Base-by-base conservation (phyloP, 495 filamentous ascomycete genomes). In the Astrothelium macrocarpum region DNA sequence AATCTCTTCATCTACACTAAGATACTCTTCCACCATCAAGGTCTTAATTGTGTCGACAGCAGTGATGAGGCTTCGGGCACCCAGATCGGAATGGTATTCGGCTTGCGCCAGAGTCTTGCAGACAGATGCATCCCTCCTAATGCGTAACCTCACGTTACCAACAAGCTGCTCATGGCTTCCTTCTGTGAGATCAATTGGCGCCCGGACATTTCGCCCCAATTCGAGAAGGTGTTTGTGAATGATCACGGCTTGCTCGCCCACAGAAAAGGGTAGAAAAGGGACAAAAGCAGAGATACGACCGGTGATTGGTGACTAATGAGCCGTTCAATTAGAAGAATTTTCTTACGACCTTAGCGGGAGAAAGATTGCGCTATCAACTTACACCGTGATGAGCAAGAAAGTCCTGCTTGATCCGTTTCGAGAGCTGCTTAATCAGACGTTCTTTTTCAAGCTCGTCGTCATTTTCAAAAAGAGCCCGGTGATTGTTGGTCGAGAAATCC, bases 1-100 rank as follows among this genome's bases (percentile, higher is more conserved):
- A 45, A 73, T 71, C 45, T 74, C 71, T 20, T 71, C 69, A 34
- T 71, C 72, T n/a, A 67, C 69, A 12, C 71, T 71, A 32, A 74
- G 46, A 60, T 74, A 74, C 11, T 26, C 59, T 2, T 65, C 64
- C 23, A 74, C 68, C 12, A 74, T 29, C 56, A 68, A 61, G 2
- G 61, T 67, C 9, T 71, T 65, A 18, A 73, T 67, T 14, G 49
- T 25, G 10, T 67, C 42, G n/a, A 63, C 60, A 1, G 58, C 71
- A 1, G 73, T 49, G 20, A 49, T 49, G 7, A 49, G 18, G 20
- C 45, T 49, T 20, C 45, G 7, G 3, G 45, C 45, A 3, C 45
- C 45, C 7, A 49, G 45, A 20, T 49, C 45, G 3, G 45, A 4
- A 20, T 49, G 9, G 20, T 49, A 49, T 4, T 49, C 45, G 45